phyloP scores from a whole-genome alignment of 306 rosid species.

The Quercus glauca region DNA sequence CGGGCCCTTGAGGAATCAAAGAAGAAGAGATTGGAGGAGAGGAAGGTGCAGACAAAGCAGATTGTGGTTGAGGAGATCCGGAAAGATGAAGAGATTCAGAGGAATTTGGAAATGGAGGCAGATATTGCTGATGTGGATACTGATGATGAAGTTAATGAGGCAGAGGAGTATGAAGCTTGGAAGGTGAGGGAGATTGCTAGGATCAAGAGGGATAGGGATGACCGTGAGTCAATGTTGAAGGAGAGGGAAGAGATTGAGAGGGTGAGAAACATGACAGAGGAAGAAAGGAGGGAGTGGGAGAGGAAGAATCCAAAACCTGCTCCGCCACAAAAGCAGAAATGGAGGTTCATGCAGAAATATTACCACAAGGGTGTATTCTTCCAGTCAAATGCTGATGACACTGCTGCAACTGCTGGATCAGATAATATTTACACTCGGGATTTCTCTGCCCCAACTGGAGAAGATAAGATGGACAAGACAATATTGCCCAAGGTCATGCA shows the following conservation, averaged over 20 bases:
- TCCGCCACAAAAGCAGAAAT: slow-evolving; percentile 57
- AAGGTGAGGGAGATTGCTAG: slow-evolving; percentile 88
- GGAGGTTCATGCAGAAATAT: slow-evolving; percentile 98
- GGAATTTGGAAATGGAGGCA: slow-evolving; percentile 79
- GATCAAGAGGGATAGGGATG: slow-evolving; percentile 94
- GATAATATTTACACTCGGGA: slow-evolving; percentile 68
- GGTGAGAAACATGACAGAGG: slow-evolving; percentile 96
- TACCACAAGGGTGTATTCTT: slow-evolving; percentile 97
- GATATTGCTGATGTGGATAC: slow-evolving; percentile 91
- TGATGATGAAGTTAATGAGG: slow-evolving; percentile 93
- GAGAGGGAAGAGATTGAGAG: slow-evolving; percentile 86
- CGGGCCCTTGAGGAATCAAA: slow-evolving; percentile 66
- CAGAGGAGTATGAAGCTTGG: slow-evolving; percentile 97
- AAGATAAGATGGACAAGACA: slow-evolving; percentile 97
- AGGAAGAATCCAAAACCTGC: slow-evolving; percentile 85
- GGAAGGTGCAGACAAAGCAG: slow-evolving; percentile 83
- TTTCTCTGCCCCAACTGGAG: slow-evolving; percentile 95
- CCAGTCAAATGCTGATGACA: slow-evolving; percentile 61
- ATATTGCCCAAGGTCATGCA: slow-evolving; percentile 96
- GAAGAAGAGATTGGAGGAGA: slow-evolving; percentile 76
- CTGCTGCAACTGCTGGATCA: slow-evolving; percentile 46
- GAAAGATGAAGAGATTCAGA: slow-evolving; percentile 84
- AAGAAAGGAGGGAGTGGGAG: slow-evolving; percentile 99
- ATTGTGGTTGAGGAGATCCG: slow-evolving; percentile 92
- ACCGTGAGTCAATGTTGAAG: slow-evolving; percentile 75